A percentile compares a stretch with the other conserved stretches of the same genome.
Evolutionary conservation across 2,329 filamentous ascomycete genomes (phyloP).

Genomic region (Lachnellula willkommii): DNA sequence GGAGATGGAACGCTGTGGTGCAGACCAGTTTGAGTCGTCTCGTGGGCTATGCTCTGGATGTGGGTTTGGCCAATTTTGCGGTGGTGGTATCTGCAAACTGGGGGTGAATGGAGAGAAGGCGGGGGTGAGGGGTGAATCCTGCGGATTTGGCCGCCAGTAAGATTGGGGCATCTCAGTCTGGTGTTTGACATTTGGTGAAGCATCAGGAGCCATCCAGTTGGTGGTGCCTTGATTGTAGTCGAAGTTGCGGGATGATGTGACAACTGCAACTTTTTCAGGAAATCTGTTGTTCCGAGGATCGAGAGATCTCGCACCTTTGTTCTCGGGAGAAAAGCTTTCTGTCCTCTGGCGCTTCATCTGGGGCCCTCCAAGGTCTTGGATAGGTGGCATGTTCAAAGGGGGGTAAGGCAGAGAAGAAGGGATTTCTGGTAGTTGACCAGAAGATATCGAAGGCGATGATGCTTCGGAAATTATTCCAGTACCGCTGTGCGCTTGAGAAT

Average conservation of each 20-base stretch:
- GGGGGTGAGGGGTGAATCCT: conserved; percentile 46
- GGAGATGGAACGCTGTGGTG: conserved; percentile 31
- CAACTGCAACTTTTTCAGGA: conserved; percentile 21
- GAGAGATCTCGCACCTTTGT: conserved; percentile 25
- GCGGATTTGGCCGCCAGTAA: conserved; percentile 46
- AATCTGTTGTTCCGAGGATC: conserved; percentile 3
- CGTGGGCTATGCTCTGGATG: conserved; percentile 25
- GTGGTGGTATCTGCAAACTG: conserved; percentile 29
- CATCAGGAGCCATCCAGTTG: conserved; percentile 30
- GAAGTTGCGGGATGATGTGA: conserved; percentile 27
- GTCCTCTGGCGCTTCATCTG: conserved; percentile 37
- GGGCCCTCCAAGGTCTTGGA: conserved; percentile 41
- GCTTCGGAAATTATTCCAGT: conserved; percentile 38
- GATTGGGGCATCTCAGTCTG: conserved; percentile 37
- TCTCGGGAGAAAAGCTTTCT: conserved; percentile 31
- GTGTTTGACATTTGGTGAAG: conserved; percentile 33
- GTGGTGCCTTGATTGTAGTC: conserved; percentile 24
- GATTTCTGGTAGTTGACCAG: conserved; percentile 39
- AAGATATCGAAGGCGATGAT: conserved; percentile 44
- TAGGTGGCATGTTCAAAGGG: conserved; percentile 40
- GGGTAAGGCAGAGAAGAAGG: conserved; percentile 38
- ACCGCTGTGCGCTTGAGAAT: conserved; percentile 35
- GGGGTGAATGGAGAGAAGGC: conserved; percentile 47
- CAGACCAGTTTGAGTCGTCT: conserved; percentile 29
- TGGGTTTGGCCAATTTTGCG: conserved; percentile 27